phyloP scores from a whole-genome alignment of 2,329 filamentous ascomycete genomes.

The Beauveria brongniartii region DNA sequence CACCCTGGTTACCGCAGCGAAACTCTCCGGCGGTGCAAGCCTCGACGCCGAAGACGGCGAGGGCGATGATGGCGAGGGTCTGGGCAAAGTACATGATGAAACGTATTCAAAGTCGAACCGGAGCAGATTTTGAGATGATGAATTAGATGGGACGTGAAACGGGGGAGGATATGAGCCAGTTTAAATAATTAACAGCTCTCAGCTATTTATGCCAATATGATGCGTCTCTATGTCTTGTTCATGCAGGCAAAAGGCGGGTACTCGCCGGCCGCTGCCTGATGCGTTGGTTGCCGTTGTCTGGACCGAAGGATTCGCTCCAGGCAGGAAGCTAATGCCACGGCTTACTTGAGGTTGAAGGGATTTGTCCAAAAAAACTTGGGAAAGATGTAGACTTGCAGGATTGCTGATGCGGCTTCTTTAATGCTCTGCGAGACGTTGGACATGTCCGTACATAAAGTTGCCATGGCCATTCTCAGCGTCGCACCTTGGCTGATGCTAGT shows the following conservation, averaged over 20 bases:
- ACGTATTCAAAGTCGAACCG: not conserved
- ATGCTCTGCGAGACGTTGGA: not conserved
- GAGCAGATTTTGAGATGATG: no score
- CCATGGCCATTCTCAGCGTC: no score
- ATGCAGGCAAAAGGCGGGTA: not conserved
- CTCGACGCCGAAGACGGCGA: conserved; percentile 2
- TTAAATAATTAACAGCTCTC: not conserved
- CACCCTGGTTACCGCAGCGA: not conserved
- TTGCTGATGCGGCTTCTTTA: not conserved
- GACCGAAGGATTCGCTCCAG: not conserved
- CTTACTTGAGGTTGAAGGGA: not conserved
- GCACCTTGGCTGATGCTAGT: no score
- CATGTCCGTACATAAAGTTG: not conserved
- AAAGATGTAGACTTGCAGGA: not conserved
- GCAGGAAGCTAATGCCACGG: not conserved
- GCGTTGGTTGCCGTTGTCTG: not conserved
- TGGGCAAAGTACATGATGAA: conserved; percentile 7
- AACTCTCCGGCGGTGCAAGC: not conserved
- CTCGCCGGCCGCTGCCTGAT: not conserved
- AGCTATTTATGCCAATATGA: not conserved
- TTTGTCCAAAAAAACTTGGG: not conserved
- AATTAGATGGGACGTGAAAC: no score
- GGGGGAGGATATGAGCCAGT: no score
- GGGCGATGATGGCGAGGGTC: conserved; percentile 5
- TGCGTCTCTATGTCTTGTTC: not conserved